Percentiles rank a stretch among this genome's conserved stretches.
These are phyloP conservation scores for Fistulinella cinereoalba DNA, from an alignment of 1,284 basidiomycete genomes.

Conservation along the genomic window DNA sequence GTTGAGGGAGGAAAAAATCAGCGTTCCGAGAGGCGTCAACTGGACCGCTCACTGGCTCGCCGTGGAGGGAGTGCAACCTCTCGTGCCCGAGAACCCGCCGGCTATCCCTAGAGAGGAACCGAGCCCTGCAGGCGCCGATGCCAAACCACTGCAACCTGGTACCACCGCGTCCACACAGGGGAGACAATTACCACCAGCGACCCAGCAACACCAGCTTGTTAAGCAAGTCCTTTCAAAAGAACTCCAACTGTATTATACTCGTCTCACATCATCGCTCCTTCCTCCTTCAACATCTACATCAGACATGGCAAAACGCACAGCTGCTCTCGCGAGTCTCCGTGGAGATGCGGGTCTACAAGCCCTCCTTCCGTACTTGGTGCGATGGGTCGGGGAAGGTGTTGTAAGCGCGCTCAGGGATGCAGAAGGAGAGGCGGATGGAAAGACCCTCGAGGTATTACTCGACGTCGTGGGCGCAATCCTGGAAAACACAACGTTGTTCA, in stretches of 20 bases:
- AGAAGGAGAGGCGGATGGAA: conserved; percentile 60
- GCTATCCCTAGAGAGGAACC: conserved; percentile 60
- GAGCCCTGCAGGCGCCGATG: conserved; percentile 32
- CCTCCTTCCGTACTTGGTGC: conserved; percentile 92
- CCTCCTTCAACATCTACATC: conserved; percentile 39
- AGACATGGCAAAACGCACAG: conserved; percentile 68
- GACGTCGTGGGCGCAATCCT: conserved; percentile 81
- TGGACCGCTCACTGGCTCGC: conserved; percentile 97
- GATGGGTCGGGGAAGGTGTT: conserved; percentile 91
- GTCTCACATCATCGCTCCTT: conserved; percentile 84
- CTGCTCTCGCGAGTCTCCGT: conserved; percentile 86
- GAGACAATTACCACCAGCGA: conserved; percentile 41
- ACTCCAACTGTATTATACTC: conserved; percentile 92
- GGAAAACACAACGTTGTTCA: conserved; percentile 85
- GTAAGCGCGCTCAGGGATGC: conserved; percentile 63
- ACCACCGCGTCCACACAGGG: conserved; percentile 28
- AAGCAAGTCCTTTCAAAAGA: conserved; percentile 94
- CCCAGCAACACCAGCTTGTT: conserved; percentile 65
- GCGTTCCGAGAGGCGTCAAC: conserved; percentile 70
- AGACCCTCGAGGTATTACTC: conserved; percentile 72
- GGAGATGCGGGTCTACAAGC: conserved; percentile 92
- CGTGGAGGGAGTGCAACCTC: conserved; percentile 95
- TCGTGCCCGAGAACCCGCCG: conserved; percentile 95
- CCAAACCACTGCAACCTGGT: conserved; percentile 32
- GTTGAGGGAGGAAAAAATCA: conserved; percentile 78